phyloP scores from a whole-genome alignment of 2,329 filamentous ascomycete genomes.

The Bertia moriformis region DNA sequence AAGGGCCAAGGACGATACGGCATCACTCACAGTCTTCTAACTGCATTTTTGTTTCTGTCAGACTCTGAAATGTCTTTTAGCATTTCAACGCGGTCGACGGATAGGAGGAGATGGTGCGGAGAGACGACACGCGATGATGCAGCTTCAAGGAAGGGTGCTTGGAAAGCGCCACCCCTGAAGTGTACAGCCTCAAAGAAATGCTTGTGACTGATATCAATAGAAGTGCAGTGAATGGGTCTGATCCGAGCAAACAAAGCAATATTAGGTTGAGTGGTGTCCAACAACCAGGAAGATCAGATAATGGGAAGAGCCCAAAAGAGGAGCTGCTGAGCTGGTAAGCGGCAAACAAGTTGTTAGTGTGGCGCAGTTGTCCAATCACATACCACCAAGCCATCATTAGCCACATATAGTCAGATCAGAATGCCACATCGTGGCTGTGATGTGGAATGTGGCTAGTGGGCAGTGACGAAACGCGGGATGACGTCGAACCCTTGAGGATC shows the following conservation, averaged over 20 bases:
- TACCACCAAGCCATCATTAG: too few relatives aligned
- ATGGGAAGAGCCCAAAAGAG: too few relatives aligned
- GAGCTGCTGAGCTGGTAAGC: background rate
- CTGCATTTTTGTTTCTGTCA: slow-evolving; percentile 43
- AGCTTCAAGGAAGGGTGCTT: background rate
- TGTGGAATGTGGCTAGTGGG: background rate
- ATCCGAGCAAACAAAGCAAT: too few relatives aligned
- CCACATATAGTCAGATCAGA: background rate
- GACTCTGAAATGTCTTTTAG: slow-evolving; percentile 32
- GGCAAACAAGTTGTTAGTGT: too few relatives aligned
- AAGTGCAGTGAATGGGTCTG: too few relatives aligned
- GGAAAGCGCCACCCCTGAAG: background rate
- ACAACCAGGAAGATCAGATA: background rate
- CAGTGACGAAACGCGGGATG: background rate
- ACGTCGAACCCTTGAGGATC: background rate
- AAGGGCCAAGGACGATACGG: too few relatives aligned
- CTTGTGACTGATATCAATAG: background rate
- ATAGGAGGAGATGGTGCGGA: background rate
- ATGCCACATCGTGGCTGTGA: too few relatives aligned
- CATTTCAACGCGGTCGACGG: slow-evolving; percentile 26
- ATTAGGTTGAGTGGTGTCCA: background rate
- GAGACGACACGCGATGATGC: background rate
- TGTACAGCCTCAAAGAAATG: background rate
- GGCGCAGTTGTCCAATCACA: background rate
- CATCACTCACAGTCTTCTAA: slow-evolving; percentile 48